Conservation (phyloP, 2,329 filamentous ascomycete genomes). For the Colletotrichum theobromicola region DNA sequence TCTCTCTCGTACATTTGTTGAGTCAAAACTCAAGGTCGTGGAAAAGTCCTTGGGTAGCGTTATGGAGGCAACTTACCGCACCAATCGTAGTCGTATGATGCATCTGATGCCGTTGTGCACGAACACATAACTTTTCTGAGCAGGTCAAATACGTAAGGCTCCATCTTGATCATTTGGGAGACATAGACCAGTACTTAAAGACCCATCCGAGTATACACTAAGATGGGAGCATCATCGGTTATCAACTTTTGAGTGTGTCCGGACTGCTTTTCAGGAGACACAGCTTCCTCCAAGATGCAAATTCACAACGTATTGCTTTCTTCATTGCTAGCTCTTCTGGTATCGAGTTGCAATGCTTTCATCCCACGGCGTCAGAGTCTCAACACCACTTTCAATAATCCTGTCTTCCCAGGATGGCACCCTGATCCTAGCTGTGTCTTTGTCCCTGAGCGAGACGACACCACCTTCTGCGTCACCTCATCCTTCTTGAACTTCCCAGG, state of each 20-base stretch:
- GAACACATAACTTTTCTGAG: too few relatives aligned
- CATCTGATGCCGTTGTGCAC: too few relatives aligned
- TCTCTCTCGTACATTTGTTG: too few relatives aligned
- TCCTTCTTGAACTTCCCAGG: conserved; percentile 59
- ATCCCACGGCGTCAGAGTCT: too few relatives aligned
- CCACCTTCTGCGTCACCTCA: conserved; percentile 56
- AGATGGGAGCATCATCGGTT: too few relatives aligned
- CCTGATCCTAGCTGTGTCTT: conserved; percentile 51
- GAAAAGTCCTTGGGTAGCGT: background rate
- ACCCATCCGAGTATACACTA: too few relatives aligned
- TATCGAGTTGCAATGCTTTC: background rate
- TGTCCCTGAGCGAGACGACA: conserved; percentile 40
- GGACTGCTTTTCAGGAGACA: background rate
- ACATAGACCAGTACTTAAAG: too few relatives aligned
- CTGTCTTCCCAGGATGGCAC: conserved; percentile 54
- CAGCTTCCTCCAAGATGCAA: background rate
- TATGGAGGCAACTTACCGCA: too few relatives aligned
- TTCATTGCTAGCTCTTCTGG: accelerated
- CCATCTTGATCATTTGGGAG: too few relatives aligned
- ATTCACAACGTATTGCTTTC: background rate
- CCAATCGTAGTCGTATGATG: too few relatives aligned
- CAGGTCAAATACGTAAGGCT: too few relatives aligned
- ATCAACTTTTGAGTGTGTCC: too few relatives aligned
- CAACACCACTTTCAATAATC: conserved; percentile 39
- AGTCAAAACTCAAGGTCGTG: background rate